These are phyloP conservation scores for Anisodus tanguticus DNA, from an alignment of 257 asterid species.

Conservation along the genomic window DNA sequence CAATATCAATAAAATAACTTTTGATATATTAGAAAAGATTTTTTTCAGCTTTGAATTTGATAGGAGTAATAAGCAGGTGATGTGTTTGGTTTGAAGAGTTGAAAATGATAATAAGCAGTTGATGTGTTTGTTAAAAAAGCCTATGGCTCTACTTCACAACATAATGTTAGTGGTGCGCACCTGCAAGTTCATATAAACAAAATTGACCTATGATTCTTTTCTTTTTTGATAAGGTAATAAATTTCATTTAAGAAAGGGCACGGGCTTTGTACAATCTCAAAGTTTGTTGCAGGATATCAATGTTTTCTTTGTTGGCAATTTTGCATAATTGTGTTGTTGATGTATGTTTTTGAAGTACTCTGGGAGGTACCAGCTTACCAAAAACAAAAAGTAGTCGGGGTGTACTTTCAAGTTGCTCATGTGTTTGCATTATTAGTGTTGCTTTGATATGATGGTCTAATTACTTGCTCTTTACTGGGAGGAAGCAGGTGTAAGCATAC, in stretches of 20 bases:
- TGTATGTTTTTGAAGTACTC: not conserved
- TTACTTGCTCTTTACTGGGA: conserved; percentile 8
- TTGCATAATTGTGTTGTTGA: not conserved
- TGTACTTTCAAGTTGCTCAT: not conserved
- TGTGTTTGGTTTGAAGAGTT: no score
- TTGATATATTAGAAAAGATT: no score
- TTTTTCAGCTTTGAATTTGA: no score
- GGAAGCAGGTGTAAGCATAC: conserved; percentile 14
- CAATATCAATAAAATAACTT: not conserved
- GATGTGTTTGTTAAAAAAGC: no score
- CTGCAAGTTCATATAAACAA: not conserved
- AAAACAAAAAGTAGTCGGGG: not conserved
- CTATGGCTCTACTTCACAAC: not conserved
- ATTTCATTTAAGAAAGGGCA: not conserved
- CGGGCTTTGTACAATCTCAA: not conserved
- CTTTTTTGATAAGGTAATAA: not conserved
- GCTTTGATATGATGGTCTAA: not conserved
- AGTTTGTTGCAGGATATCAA: not conserved
- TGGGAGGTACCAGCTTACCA: not conserved
- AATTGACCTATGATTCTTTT: not conserved
- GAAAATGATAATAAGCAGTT: no score
- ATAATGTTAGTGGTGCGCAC: not conserved
- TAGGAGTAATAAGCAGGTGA: no score
- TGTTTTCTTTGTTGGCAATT: not conserved
- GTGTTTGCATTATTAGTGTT: not conserved